Evolutionary conservation across 768 basidiomycete genomes (phyloP).

Genomic region (Kwoniella europaea): DNA sequence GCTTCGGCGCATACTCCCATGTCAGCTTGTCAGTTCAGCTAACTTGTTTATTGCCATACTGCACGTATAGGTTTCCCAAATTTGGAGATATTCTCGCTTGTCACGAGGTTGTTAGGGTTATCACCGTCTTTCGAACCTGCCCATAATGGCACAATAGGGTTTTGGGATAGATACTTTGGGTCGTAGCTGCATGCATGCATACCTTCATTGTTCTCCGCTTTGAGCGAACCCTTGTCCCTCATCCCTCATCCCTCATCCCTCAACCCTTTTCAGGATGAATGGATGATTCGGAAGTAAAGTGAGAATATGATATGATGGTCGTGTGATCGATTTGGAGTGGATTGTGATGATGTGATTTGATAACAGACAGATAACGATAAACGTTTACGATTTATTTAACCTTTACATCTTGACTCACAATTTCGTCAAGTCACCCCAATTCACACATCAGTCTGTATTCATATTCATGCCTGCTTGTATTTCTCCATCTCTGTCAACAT

Average conservation of each 20-base stretch:
- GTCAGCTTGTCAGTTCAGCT: slow-evolving; percentile 51
- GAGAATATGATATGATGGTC: background rate
- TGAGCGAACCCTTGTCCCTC: background rate
- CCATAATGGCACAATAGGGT: slow-evolving; percentile 75
- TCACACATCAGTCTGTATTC: too few species aligned
- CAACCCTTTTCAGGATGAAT: too few species aligned
- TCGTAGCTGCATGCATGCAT: background rate
- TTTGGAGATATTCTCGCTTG: slow-evolving; percentile 81
- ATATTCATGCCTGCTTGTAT: too few species aligned
- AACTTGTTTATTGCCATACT: too few species aligned
- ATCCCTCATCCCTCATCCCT: too few species aligned
- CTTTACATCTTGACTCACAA: background rate
- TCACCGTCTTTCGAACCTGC: slow-evolving; percentile 15
- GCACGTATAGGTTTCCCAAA: slow-evolving; percentile 72
- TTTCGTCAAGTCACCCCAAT: too few species aligned
- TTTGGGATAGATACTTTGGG: slow-evolving; percentile 74
- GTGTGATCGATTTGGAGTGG: background rate
- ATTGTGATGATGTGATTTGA: background rate
- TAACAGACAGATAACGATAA: background rate
- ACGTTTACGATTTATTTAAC: background rate
- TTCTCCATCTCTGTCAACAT: too few species aligned
- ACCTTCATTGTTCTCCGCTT: too few species aligned
- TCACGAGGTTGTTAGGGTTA: slow-evolving; percentile 71
- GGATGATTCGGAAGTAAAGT: background rate
- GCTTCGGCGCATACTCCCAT: background rate